Conservation (phyloP, 192 early-diverging fungal species). For the Funneliformis geosporum region DNA sequence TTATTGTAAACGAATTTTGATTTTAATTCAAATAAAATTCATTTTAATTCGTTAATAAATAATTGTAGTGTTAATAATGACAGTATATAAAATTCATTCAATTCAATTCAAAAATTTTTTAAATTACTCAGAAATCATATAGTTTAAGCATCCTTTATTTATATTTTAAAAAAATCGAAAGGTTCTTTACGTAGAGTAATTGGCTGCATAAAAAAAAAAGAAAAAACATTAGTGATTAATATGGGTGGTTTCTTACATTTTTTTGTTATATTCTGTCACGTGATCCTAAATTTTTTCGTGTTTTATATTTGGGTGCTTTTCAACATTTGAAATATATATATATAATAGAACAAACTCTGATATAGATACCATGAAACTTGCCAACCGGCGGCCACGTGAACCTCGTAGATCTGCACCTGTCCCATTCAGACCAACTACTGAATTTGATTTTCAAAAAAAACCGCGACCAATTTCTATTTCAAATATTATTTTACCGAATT, state of each 20-base stretch:
- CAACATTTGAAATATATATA: background rate
- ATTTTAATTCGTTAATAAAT: no score
- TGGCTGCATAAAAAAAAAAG: background rate
- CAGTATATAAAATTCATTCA: no score
- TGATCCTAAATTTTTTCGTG: background rate
- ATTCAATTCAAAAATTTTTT: no score
- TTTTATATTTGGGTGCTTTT: background rate
- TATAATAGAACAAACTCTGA: background rate
- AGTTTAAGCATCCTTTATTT: no score
- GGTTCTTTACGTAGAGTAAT: no score
- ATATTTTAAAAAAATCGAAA: no score
- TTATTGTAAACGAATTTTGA: no score
- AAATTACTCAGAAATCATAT: no score
- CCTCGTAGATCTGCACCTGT: background rate
- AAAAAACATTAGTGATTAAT: background rate
- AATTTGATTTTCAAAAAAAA: background rate
- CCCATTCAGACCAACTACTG: background rate
- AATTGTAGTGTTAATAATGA: no score
- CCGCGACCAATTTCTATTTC: slow-evolving; percentile 5
- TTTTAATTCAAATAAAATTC: no score
- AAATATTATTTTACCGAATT: background rate
- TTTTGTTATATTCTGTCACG: background rate
- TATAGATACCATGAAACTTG: background rate
- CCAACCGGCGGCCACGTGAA: background rate
- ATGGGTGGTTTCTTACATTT: background rate